Evolutionary conservation across 305 asterid species (phyloP).

Genomic region (Ajuga reptans): DNA sequence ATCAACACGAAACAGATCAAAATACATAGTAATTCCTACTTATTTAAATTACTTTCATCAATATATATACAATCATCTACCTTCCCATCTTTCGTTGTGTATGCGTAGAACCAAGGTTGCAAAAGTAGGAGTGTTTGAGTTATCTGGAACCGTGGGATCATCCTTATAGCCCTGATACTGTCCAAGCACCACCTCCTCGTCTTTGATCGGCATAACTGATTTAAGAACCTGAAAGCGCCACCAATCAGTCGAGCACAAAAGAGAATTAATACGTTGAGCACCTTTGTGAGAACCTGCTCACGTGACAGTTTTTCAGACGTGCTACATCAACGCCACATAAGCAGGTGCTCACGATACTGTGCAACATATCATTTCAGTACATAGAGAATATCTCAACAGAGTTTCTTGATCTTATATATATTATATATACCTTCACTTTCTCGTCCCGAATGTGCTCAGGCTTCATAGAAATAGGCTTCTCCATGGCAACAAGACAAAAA

Average conservation of each 20-base stretch:
- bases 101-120: constrained; percentile 65
- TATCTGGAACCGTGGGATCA: constrained; percentile 83
- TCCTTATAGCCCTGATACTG: constrained; percentile 87
- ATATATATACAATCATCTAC: constrained; percentile 24
- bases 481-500: constrained; percentile 85
- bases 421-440: constrained; percentile 67
- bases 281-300: too few species aligned
- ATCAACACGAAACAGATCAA: background rate
- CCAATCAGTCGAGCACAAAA: too few species aligned
- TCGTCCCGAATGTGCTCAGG: constrained; percentile 87
- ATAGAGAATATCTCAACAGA: background rate
- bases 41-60: too few species aligned
- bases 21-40: background rate
- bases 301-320: too few species aligned
- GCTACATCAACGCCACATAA: too few species aligned
- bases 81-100: constrained; percentile 99
- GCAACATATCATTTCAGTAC: too few species aligned
- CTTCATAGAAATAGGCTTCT: constrained; percentile 64
- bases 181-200: constrained; percentile 87
- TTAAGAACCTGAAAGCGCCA: constrained; percentile 61
- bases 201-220: constrained; percentile 69
- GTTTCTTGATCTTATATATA: background rate
- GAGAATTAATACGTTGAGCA: too few species aligned
- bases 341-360: too few species aligned
- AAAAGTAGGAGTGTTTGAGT: constrained; percentile 92